Conservation (phyloP, 768 basidiomycete species). For the Termitomyces sp. region DNA sequence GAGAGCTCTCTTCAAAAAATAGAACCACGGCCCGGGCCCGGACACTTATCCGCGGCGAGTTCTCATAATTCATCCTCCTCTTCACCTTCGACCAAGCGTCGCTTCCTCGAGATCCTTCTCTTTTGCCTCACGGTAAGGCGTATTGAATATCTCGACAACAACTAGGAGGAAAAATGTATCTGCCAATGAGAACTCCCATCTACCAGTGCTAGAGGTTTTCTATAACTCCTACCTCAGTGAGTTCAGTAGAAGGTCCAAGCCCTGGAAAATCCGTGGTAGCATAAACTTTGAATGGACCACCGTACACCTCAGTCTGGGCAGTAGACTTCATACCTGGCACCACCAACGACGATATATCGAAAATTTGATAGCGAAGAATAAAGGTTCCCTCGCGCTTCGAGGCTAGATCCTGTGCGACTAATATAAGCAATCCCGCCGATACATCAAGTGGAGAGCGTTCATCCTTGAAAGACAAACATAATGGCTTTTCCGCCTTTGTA, state of each 20-base stretch:
- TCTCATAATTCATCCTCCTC: background rate
- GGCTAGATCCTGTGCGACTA: constrained; percentile 55
- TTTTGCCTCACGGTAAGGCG: constrained; percentile 40
- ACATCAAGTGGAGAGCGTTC: constrained; percentile 9
- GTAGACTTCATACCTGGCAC: constrained; percentile 29
- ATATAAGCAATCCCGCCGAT: constrained; percentile 6
- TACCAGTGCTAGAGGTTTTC: background rate
- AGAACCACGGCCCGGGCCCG: too few species aligned
- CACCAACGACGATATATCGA: constrained; percentile 52
- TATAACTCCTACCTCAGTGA: constrained; percentile 51
- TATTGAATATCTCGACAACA: constrained; percentile 37
- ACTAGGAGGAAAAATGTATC: constrained; percentile 19
- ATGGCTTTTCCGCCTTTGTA: constrained; percentile 50
- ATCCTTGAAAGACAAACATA: constrained; percentile 66
- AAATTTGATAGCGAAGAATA: constrained; percentile 68
- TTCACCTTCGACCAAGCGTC: constrained; percentile 6
- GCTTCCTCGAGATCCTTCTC: constrained; percentile 37
- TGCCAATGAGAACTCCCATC: background rate
- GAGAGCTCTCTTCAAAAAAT: too few species aligned
- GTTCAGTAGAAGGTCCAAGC: constrained; percentile 61
- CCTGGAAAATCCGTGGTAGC: constrained; percentile 78
- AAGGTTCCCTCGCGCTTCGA: constrained; percentile 67
- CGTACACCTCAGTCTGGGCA: constrained; percentile 63
- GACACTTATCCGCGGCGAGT: too few species aligned
- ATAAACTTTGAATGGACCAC: constrained; percentile 66